Base-by-base conservation (phyloP, 1,139 yeast species). In the Hyphopichia khmerensis region DNA sequence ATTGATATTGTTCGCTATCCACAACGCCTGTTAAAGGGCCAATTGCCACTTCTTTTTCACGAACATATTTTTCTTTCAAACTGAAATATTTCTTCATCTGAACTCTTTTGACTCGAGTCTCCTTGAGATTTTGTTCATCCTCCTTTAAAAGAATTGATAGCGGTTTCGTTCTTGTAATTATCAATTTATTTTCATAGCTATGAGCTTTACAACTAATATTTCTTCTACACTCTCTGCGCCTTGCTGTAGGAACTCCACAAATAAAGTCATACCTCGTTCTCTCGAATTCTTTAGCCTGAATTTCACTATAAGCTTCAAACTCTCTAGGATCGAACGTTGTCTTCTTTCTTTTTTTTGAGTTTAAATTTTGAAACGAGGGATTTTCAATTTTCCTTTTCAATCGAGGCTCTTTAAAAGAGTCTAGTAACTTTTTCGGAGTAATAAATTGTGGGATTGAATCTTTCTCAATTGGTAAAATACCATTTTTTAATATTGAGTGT, bases 211-310 rank as follows among this genome's bases (percentile, higher is more conserved):
- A 59, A 32, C 47, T 44, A 16, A 55, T 40, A 21, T 42, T 50
- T 35, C 49, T 39, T 32, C 44, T 36, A 35, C 61, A 56, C 10
- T 39, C 39, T 13, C 45, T 38, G 10, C 36, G 30, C 31, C 50
- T 44, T 19, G 40, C 38, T 3, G 48, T 43, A 2, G 21, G 29
- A 2, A 55, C 61, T 7, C 58, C 57, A 45, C 62, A 57, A 16
- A 48, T 48, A 38, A 48, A 57, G 35, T 57, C 60, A 32, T 47
- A 42, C 31, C 42, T 50, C 17, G 39, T 41, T 18, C 35, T 26
- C 33, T 38, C 40, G 17, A 31, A 38, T 14, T 16, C 17, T 19
- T 33, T 14, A 11, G 19, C 11, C 31, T 38, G 29, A 7, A 7
- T 26, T 11, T 26, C n/a, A 26, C n/a, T 26, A 26, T 26, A 26